phyloP scores from a whole-genome alignment of 495 filamentous ascomycete species.

The Talaromyces wortmannii region DNA sequence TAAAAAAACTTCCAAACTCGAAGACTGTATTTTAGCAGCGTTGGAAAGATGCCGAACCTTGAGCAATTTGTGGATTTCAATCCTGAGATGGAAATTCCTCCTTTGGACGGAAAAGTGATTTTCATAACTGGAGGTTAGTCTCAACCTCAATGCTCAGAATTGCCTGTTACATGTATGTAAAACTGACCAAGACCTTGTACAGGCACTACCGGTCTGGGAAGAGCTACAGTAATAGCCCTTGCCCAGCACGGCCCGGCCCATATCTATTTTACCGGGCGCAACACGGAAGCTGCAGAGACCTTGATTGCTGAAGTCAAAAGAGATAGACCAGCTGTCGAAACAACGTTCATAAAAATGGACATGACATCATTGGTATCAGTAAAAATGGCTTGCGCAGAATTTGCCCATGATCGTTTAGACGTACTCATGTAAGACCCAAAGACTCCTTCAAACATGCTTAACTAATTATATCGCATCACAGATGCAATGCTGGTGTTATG shows the following conservation, averaged over 20 bases:
- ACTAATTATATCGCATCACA: background rate
- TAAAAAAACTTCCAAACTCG: background rate
- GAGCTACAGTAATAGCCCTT: slow-evolving; percentile 44
- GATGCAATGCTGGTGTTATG: slow-evolving; percentile 57
- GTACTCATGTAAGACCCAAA: slow-evolving; percentile 46
- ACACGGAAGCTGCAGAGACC: slow-evolving; percentile 21
- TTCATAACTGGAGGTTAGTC: slow-evolving; percentile 37
- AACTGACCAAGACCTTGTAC: background rate
- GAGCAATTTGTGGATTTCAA: slow-evolving; percentile 15
- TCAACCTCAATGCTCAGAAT: background rate
- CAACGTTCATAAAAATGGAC: slow-evolving; percentile 37
- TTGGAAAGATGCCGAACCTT: slow-evolving; percentile 1
- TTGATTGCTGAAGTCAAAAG: slow-evolving; percentile 37
- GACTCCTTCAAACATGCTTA: slow-evolving; percentile 20
- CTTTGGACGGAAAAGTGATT: slow-evolving; percentile 35
- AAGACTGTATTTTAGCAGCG: background rate
- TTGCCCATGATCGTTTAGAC: slow-evolving; percentile 43
- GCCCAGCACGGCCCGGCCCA: slow-evolving; percentile 47
- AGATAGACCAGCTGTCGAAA: slow-evolving; percentile 14
- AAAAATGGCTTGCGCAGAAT: slow-evolving; percentile 42
- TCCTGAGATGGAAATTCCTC: slow-evolving; percentile 35
- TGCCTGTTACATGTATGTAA: background rate
- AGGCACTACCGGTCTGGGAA: slow-evolving; percentile 55
- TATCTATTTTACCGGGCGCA: slow-evolving; percentile 44
- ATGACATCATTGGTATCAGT: slow-evolving; percentile 39